Percentiles rank a stretch among this genome's conserved stretches.
phyloP scores from a whole-genome alignment of 768 basidiomycete genomes.

The Amanita subjunquillea region DNA sequence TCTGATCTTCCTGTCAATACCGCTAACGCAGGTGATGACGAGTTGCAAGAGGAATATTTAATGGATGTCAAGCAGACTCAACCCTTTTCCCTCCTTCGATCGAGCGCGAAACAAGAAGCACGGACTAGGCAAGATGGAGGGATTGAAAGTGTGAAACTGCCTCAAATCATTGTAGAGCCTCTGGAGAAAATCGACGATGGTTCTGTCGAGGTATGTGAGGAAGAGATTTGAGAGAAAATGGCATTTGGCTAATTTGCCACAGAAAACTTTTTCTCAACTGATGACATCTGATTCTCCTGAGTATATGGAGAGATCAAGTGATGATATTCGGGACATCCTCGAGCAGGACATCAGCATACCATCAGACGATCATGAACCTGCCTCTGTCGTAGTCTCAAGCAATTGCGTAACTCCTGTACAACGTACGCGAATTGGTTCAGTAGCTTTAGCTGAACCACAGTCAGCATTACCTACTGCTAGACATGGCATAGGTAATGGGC shows the following conservation, averaged over 20 bases:
- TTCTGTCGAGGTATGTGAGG: not conserved
- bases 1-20: not conserved
- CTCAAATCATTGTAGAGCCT: not conserved
- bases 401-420: no score
- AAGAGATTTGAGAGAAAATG: not conserved
- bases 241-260: not conserved
- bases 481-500: not conserved
- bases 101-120: not conserved
- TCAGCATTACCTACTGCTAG: not conserved
- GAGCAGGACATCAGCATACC: slow-evolving; percentile 3
- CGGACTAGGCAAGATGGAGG: not conserved
- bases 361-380: not conserved
- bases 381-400: no score
- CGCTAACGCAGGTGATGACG: not conserved
- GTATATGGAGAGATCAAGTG: not conserved
- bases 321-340: slow-evolving; percentile 1
- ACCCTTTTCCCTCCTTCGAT: not conserved
- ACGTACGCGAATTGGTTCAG: not conserved
- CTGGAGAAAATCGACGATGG: not conserved
- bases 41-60: not conserved
- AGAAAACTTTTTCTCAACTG: not conserved
- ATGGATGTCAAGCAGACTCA: not conserved
- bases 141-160: not conserved
- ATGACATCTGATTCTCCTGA: slow-evolving; percentile 1
- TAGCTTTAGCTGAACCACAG: not conserved